phyloP scores from a whole-genome alignment of 495 filamentous ascomycete genomes.

The Talaromyces nanjingensis region DNA sequence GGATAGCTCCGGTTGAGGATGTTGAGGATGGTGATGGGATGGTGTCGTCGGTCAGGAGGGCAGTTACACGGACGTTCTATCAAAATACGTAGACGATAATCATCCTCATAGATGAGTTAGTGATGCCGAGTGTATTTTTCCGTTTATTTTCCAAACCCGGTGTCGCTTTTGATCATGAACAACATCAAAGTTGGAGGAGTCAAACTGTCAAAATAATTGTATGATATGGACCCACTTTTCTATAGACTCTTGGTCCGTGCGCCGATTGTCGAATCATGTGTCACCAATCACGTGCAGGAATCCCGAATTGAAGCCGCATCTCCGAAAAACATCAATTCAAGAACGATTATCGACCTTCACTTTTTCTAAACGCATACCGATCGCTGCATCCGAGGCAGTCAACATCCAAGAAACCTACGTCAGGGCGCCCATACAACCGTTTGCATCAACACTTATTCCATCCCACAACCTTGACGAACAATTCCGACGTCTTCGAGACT shows the following conservation, averaged over 20 bases:
- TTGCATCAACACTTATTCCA: background rate
- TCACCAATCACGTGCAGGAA: background rate
- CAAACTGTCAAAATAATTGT: no score
- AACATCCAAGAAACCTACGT: background rate
- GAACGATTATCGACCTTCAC: background rate
- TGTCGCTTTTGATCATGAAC: background rate
- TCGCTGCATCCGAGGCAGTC: background rate
- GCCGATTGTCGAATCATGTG: background rate
- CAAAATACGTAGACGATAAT: background rate
- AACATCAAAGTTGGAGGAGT: background rate
- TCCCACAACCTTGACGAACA: background rate
- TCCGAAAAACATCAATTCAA: background rate
- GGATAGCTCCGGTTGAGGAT: background rate
- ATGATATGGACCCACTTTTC: background rate
- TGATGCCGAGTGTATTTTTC: background rate
- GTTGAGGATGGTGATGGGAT: background rate
- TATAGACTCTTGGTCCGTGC: background rate
- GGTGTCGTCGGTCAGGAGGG: background rate
- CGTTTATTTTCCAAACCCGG: background rate
- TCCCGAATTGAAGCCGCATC: background rate
- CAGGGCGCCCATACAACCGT: no score
- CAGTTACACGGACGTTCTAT: background rate
- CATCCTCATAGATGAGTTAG: background rate
- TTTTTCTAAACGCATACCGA: background rate
- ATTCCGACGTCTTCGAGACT: background rate